Conservation (phyloP, 768 basidiomycete species). For the Floccularia luteovirens region DNA sequence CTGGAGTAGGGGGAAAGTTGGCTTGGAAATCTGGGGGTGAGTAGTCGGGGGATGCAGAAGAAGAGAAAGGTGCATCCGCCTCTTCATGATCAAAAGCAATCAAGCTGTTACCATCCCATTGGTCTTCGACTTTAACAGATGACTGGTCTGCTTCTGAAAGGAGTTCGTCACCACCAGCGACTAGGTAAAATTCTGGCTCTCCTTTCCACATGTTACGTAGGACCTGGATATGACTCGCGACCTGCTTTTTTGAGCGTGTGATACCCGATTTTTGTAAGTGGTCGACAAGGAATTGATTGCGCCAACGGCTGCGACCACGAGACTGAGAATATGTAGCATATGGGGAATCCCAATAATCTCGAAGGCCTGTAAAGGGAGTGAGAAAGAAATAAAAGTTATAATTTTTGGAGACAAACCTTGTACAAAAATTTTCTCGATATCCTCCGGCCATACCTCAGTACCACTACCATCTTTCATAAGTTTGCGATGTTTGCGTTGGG, state of each 20-base stretch:
- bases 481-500: conserved; percentile 77
- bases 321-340: conserved; percentile 70
- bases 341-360: conserved; percentile 73
- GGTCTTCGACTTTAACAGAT: conserved; percentile 51
- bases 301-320: conserved; percentile 72
- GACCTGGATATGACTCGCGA: conserved; percentile 85
- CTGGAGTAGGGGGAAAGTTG: conserved; percentile 40
- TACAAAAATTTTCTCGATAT: conserved; percentile 70
- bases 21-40: conserved; percentile 35
- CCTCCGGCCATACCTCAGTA: conserved; percentile 78
- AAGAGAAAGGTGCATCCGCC: conserved; percentile 24
- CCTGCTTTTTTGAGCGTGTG: conserved; percentile 77
- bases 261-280: conserved; percentile 66
- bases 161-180: conserved; percentile 75
- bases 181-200: conserved; percentile 70
- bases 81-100: conserved; percentile 41
- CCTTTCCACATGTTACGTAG: conserved; percentile 87
- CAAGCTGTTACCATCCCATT: conserved; percentile 30
- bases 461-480: conserved; percentile 75
- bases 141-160: conserved; percentile 40
- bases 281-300: conserved; percentile 82
- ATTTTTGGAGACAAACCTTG: conserved; percentile 36
- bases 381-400: conserved; percentile 5
- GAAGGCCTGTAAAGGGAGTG: conserved; percentile 41
- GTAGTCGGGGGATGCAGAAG: conserved; percentile 36